Evolutionary conservation across 108 stramenopile genomes (phyloP).

Genomic region (Chaetoceros muelleri): DNA sequence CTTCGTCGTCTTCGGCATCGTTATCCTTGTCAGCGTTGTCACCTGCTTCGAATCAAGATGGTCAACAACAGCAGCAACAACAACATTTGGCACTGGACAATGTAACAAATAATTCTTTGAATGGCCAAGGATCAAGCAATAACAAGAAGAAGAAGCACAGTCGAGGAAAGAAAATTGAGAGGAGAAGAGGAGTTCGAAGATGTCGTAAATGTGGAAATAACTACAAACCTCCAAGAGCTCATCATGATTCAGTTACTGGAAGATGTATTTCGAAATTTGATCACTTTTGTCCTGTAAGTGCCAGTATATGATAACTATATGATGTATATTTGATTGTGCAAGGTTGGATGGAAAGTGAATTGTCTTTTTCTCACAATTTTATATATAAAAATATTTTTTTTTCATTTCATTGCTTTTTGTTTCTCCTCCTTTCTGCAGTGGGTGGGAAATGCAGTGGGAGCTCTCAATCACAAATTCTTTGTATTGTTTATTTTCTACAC

Average conservation of each 20-base stretch:
- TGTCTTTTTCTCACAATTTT: not conserved
- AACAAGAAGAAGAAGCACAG: too few species aligned
- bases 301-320: not conserved
- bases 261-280: constrained; percentile 64
- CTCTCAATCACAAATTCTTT: constrained; percentile 89
- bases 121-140: too few species aligned
- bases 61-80: too few species aligned
- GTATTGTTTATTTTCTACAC: constrained; percentile 91
- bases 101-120: too few species aligned
- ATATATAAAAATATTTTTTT: not conserved
- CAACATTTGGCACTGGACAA: too few species aligned
- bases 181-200: constrained; percentile 40
- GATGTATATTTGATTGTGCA: not conserved
- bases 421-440: constrained; percentile 28
- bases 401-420: not conserved
- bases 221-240: constrained; percentile 71
- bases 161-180: too few species aligned
- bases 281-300: constrained; percentile 9
- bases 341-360: constrained; percentile 12
- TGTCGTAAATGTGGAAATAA: constrained; percentile 75
- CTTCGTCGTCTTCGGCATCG: too few species aligned
- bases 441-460: constrained; percentile 96
- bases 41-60: too few species aligned
- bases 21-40: too few species aligned
- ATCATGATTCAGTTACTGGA: constrained; percentile 82